A percentile compares a stretch with the other conserved stretches of the same genome.
phyloP scores from a whole-genome alignment of 129 eudicot genomes.

The Ambrosia trifida region DNA sequence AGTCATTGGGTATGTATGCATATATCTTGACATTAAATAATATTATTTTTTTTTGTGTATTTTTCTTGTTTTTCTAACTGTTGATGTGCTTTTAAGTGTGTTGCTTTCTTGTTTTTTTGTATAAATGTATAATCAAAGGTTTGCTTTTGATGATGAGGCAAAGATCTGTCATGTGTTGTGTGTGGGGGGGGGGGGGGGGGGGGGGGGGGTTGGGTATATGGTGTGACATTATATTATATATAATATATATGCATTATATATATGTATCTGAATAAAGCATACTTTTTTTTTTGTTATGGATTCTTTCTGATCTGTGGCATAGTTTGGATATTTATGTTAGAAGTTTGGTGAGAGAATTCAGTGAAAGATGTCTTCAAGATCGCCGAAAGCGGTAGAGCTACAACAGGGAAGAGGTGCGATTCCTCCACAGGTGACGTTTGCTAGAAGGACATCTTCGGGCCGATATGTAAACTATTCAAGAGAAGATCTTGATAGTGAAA shows the following conservation, averaged over 20 bases:
- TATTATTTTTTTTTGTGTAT: neutral
- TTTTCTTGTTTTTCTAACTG: conserved; percentile 1
- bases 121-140: neutral
- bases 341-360: neutral
- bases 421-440: conserved; percentile 54
- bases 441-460: conserved; percentile 50
- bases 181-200: neutral
- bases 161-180: conserved; percentile 24
- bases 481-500: conserved; percentile 59
- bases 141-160: conserved; percentile 1
- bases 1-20: neutral
- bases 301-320: conserved; percentile 24
- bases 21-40: neutral
- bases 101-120: conserved; percentile 5
- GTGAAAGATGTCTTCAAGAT: conserved; percentile 41
- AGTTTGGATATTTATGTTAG: conserved; percentile 18
- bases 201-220: neutral
- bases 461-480: conserved; percentile 45
- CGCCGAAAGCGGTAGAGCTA: conserved; percentile 34
- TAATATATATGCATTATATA: neutral
- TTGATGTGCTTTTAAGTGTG: neutral
- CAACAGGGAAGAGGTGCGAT: conserved; percentile 36
- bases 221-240: conserved; percentile 5
- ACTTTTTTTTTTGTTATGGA: neutral
- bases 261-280: neutral